These are phyloP conservation scores for Cladorrhinum sp. DNA, from an alignment of 2,329 filamentous ascomycete genomes.

Conservation along the genomic window DNA sequence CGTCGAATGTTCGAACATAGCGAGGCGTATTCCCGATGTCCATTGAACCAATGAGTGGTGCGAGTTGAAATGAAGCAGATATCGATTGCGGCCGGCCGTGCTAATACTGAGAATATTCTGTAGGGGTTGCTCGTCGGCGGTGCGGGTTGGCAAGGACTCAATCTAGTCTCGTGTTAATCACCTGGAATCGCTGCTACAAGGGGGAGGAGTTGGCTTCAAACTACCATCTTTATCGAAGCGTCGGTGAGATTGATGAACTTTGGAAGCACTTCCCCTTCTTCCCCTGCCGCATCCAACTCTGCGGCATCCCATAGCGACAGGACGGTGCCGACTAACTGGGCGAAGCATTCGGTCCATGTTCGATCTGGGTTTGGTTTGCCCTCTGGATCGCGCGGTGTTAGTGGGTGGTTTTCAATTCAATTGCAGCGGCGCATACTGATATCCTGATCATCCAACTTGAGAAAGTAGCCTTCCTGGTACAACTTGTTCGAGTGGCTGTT, in stretches of 20 bases:
- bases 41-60: conserved; percentile 90
- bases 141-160: conserved; percentile 82
- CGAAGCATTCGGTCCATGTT: conserved; percentile 95
- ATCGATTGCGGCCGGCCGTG: conserved; percentile 92
- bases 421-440: conserved; percentile 60
- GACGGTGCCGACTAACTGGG: conserved; percentile 91
- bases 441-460: conserved; percentile 95
- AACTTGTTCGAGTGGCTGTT: conserved; percentile 96
- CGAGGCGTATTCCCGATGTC: conserved; percentile 88
- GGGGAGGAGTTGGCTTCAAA: conserved; percentile 15
- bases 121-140: conserved; percentile 70
- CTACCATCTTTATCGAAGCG: conserved; percentile 96
- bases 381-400: conserved; percentile 50
- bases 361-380: conserved; percentile 82
- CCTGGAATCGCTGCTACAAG: conserved; percentile 1
- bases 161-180: conserved; percentile 52
- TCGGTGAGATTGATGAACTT: conserved; percentile 93
- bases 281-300: conserved; percentile 81
- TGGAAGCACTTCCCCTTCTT: conserved; percentile 57
- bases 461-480: conserved; percentile 96
- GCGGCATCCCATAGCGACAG: conserved; percentile 94
- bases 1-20: conserved; percentile 91
- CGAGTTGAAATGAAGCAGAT: conserved; percentile 93
- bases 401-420: conserved; percentile 9
- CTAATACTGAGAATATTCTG: conserved; percentile 96